Evolutionary conservation across 2,329 filamentous ascomycete species (phyloP).

Genomic region (Nectriaceae sp.): DNA sequence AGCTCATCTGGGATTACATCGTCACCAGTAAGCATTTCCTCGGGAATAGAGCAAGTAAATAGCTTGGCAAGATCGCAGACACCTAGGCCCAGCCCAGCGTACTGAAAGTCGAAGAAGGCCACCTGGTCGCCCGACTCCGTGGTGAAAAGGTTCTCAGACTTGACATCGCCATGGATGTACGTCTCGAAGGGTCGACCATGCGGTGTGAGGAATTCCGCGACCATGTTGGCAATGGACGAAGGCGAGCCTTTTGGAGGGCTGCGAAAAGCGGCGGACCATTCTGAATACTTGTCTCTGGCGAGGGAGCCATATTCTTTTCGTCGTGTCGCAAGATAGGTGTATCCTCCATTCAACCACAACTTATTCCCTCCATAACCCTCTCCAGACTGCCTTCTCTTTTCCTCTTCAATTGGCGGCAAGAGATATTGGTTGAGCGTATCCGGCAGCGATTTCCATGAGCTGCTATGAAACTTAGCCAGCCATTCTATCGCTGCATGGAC

Average conservation of each 20-base stretch:
- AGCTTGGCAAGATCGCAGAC: slow-evolving; percentile 68
- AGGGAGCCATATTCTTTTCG: slow-evolving; percentile 56
- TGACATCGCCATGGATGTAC: slow-evolving; percentile 68
- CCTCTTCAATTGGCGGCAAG: slow-evolving; percentile 58
- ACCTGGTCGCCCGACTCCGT: slow-evolving; percentile 49
- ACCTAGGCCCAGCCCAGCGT: slow-evolving; percentile 63
- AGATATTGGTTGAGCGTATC: slow-evolving; percentile 40
- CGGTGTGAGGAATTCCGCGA: slow-evolving; percentile 52
- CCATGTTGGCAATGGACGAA: slow-evolving; percentile 51
- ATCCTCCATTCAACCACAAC: slow-evolving; percentile 67
- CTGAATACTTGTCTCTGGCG: slow-evolving; percentile 45
- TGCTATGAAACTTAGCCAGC: slow-evolving; percentile 62
- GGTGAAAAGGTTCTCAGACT: slow-evolving; percentile 68
- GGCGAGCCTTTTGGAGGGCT: slow-evolving; percentile 19
- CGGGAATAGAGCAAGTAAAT: slow-evolving; percentile 65
- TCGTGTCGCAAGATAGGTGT: slow-evolving; percentile 68
- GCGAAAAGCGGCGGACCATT: slow-evolving; percentile 58
- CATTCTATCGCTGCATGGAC: slow-evolving; percentile 59
- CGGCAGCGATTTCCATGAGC: slow-evolving; percentile 46
- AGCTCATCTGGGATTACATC: slow-evolving; percentile 38
- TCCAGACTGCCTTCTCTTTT: slow-evolving; percentile 23
- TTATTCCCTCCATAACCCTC: slow-evolving; percentile 22
- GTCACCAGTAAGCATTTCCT: slow-evolving; percentile 48
- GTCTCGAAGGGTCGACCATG: slow-evolving; percentile 50
- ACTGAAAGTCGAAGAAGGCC: slow-evolving; percentile 72